These are phyloP conservation scores for Fusarium mangiferae DNA, from an alignment of 2,329 filamentous ascomycete species.

Conservation along the genomic window DNA sequence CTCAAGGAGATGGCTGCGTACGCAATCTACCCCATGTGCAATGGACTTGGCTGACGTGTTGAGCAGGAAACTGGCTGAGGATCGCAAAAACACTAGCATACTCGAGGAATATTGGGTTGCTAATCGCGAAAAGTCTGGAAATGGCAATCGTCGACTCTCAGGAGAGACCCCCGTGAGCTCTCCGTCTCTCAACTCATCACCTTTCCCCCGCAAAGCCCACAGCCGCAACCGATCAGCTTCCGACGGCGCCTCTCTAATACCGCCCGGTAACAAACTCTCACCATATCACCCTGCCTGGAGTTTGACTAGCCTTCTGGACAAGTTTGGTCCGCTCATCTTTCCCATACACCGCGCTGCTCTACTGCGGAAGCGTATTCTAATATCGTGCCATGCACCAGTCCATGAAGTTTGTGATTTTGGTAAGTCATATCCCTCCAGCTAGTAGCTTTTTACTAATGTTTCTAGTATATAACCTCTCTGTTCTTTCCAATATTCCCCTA, in stretches of 20 bases:
- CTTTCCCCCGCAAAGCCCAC: constrained; percentile 55
- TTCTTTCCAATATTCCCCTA: constrained; percentile 87
- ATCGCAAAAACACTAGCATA: constrained; percentile 69
- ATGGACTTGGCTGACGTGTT: constrained; percentile 36
- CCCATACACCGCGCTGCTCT: constrained; percentile 89
- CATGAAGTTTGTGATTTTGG: constrained; percentile 89
- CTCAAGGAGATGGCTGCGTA: constrained; percentile 81
- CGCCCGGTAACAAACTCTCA: constrained; percentile 74
- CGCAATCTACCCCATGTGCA: constrained; percentile 37
- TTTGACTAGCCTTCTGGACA: constrained; percentile 78
- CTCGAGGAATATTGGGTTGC: constrained; percentile 85
- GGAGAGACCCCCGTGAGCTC: constrained; percentile 64
- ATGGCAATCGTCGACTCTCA: constrained; percentile 46
- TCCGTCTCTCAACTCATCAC: constrained; percentile 52
- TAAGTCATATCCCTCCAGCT: constrained; percentile 53
- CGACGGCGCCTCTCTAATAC: constrained; percentile 68
- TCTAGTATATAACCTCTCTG: constrained; percentile 91
- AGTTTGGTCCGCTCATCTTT: constrained; percentile 91
- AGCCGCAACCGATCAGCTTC: constrained; percentile 68
- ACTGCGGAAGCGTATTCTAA: constrained; percentile 85
- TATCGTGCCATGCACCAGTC: constrained; percentile 88
- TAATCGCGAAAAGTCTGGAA: constrained; percentile 53
- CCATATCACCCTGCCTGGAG: constrained; percentile 88
- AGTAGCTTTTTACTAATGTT: constrained; percentile 22
- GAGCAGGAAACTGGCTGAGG: constrained; percentile 68